Evolutionary conservation across 805 yeast species (phyloP), one percentile per base, ranked within the genome.

Genomic region (Schizosaccharomyces lindneri): DNA sequence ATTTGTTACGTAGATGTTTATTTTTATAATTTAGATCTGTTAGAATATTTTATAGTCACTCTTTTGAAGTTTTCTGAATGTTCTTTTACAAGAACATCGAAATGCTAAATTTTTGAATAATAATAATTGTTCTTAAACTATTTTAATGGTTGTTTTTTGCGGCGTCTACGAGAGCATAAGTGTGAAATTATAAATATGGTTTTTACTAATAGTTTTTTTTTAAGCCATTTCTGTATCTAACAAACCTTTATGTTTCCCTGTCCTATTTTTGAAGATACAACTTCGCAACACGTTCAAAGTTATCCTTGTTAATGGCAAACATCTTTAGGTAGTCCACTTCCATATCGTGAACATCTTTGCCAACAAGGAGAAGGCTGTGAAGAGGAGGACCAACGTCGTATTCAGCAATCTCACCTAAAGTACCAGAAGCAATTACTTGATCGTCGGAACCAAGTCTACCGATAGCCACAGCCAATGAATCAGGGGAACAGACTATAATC

Each of bases 371-470:
- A 67, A 90, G 78, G 9, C 97, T 87, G 71, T 90, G 98, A 66
- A 90, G 75, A 36, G 98, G 98, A 68, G 82, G 95, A 55, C 98
- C 98, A 13, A 94, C 80, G 65, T 89, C 97, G 68, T 86, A 88
- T 60, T 81, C 79, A 6, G 86, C 78, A 70, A 90, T 74, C 67
- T 90, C 86, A 65, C 78, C 71, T 64, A 90, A 77, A 19, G 95
- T 84, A 3, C 84, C 97, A 6, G 96, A 90, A 68, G 84, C 82
- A 74, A 90, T 85, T 6, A 73, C 70, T 73, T 90, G 98, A 4
- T 76, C 71, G 27, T 94, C 90, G 7, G 96, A 80, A 1, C 98
- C 98, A 48, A 90, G 73, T 69, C 98, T 80, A 24, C 95, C 86
- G 32, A 90, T 83, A 1, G 97, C 95, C 43, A 90, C 88, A 68